Conservation (phyloP, 2,329 filamentous ascomycete species). For the Apiospora sp. region DNA sequence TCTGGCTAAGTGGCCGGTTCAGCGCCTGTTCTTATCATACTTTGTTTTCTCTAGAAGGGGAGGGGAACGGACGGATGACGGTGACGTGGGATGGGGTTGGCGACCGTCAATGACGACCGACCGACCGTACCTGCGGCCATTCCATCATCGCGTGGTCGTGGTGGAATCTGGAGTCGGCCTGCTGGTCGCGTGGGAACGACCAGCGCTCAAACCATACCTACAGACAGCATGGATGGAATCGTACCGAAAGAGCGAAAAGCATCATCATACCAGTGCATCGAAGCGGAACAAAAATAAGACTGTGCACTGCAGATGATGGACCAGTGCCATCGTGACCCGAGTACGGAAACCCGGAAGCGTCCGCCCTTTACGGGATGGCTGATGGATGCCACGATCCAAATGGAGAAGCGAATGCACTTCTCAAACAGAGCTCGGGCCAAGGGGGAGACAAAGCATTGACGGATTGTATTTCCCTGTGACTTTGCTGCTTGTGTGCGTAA, state of each 20-base stretch:
- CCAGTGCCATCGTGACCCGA: conserved; percentile 14
- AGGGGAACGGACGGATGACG: not conserved
- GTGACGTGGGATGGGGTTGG: not conserved
- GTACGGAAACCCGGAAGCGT: conserved; percentile 16
- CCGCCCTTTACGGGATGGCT: conserved; percentile 8
- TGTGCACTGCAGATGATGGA: conserved; percentile 4
- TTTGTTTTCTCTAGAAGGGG: not conserved
- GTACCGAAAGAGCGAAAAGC: not conserved
- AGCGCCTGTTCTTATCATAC: not conserved
- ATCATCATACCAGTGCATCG: not conserved
- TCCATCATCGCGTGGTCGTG: not conserved
- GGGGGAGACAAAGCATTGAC: not conserved
- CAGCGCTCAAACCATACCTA: not conserved
- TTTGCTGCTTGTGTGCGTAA: not conserved
- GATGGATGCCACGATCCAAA: conserved; percentile 5
- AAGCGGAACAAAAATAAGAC: not conserved
- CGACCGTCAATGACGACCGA: not conserved
- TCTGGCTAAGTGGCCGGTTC: conserved; percentile 11
- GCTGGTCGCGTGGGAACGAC: not conserved
- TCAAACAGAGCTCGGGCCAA: conserved; percentile 14
- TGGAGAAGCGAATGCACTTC: not conserved
- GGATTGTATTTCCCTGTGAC: not conserved
- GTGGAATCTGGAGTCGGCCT: conserved; percentile 7
- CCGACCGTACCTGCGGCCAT: conserved; percentile 10
- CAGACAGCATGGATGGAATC: not conserved